Evolutionary conservation across 1,284 basidiomycete genomes (phyloP), one percentile per base, ranked within the genome.

Genomic region (Ustilago bromivora): DNA sequence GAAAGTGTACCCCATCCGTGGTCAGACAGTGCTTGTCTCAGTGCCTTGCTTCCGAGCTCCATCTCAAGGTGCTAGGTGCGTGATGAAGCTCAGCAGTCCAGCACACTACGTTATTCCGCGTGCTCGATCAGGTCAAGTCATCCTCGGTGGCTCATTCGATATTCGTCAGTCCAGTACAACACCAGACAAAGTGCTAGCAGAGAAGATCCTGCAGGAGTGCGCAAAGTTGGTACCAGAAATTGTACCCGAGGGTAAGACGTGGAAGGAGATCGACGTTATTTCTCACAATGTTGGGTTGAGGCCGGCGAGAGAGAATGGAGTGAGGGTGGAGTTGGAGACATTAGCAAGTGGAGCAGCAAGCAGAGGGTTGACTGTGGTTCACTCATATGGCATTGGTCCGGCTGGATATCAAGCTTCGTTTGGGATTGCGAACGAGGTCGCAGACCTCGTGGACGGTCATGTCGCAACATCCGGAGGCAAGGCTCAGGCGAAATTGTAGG

Each of bases 1-100:
- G 75, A 92, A 94, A 83, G 89, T 95, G 28, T 91, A 91, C 83
- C 94, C 95, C 0, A 90, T 95, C 60, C 89, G 94, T 49, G 95
- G 95, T 0, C 95, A 97, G 87, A 95, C 93, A 0, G 90, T 95
- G 10, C 87, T 94, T 32, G 88, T 94, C 13, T 87, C 90, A 61
- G 92, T 93, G 0, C 94, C 94, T 1, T 90, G 85, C 2, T 81
- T 81, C 66, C 65, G 49, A 10, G 32, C 28, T 4, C 57, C 64
- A 17, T 57, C 12, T 3, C 13, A 32, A 9, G 53, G 47, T 2
- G 72, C 80, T 2, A 53, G 73, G 19, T 84, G 82, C 69, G 70
- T 77, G n/a, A 76, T 73, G 65, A 75, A 79, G 34, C 52, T 72
- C 32, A 63, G 59, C 23, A 55, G 55, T 10, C 72, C 72, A 2